Percentiles rank a stretch among this genome's conserved stretches.
phyloP scores from a whole-genome alignment of 257 asterid species.

The Ballota nigra region DNA sequence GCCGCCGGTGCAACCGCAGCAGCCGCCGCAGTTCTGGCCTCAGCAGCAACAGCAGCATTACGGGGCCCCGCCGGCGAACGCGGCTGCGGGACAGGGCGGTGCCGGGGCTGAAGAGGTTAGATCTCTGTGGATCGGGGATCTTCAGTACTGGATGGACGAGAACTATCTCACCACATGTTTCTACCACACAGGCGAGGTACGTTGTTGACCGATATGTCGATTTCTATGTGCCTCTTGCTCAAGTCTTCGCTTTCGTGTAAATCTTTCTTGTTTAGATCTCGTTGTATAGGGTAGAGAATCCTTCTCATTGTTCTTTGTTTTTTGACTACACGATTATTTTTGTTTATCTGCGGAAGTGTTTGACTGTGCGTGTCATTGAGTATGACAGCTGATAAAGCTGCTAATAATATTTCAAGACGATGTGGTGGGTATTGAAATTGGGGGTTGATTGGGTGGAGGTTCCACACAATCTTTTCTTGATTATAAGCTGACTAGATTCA shows the following conservation, averaged over 20 bases:
- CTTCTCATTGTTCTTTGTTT: neutral
- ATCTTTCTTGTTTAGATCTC: neutral
- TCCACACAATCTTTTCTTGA: neutral
- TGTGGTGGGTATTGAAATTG: neutral
- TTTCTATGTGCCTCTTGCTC: neutral
- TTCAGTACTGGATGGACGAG: constrained; percentile 94
- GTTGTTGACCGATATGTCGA: neutral
- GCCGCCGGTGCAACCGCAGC: constrained; percentile 30
- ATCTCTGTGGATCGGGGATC: constrained; percentile 87
- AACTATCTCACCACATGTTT: constrained; percentile 57
- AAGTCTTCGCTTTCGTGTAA: neutral
- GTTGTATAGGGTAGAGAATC: neutral
- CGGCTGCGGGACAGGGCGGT: constrained; percentile 17
- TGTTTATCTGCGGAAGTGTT: neutral
- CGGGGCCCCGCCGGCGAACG: constrained; percentile 37
- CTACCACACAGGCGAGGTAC: constrained; percentile 76
- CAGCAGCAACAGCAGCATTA: constrained; percentile 59
- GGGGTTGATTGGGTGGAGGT: neutral
- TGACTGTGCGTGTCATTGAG: neutral
- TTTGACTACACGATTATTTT: neutral
- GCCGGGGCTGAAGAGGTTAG: constrained; percentile 57
- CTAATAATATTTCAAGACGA: neutral
- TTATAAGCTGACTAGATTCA: neutral
- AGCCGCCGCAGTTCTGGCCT: constrained; percentile 38
- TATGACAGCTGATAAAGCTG: neutral